Evolutionary conservation across 129 eudicot genomes (phyloP).

Genomic region (Smallanthus sonchifolius): DNA sequence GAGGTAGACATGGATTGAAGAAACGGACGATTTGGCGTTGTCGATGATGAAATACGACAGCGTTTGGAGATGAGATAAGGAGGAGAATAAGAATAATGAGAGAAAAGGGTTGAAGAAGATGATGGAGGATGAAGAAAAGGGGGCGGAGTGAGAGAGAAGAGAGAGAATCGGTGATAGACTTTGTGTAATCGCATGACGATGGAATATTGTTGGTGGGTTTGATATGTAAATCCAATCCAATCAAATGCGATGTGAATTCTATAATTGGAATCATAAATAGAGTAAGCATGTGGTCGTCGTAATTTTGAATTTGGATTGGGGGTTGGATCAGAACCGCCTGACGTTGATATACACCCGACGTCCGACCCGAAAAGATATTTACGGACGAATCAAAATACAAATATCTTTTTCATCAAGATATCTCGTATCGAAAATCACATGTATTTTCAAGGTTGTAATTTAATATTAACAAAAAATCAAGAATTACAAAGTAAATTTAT

Average conservation of each 20-base stretch:
- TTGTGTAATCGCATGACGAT: conserved; percentile 67
- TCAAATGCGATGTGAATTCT: conserved; percentile 1
- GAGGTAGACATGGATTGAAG: conserved; percentile 39
- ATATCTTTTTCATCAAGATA: too few relatives aligned
- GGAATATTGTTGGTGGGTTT: conserved; percentile 12
- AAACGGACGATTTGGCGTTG: neutral
- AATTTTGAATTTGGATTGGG: neutral
- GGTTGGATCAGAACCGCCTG: neutral
- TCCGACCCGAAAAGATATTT: neutral
- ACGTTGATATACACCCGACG: neutral
- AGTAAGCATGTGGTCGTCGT: neutral
- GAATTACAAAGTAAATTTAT: too few relatives aligned
- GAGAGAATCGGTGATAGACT: conserved; percentile 74
- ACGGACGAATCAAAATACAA: too few relatives aligned
- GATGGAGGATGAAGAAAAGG: conserved; percentile 27
- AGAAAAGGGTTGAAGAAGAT: conserved; percentile 22
- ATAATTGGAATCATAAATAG: neutral
- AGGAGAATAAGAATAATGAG: conserved; percentile 23
- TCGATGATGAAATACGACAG: conserved; percentile 27
- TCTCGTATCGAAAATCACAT: too few relatives aligned
- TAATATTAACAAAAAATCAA: too few relatives aligned
- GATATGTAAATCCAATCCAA: conserved; percentile 14
- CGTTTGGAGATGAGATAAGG: conserved; percentile 21
- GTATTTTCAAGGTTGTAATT: too few relatives aligned
- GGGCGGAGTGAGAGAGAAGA: conserved; percentile 32